Evolutionary conservation across 2,329 filamentous ascomycete species (phyloP), one percentile per base, ranked within the genome.

Genomic region (Aureobasidium pullulans): DNA sequence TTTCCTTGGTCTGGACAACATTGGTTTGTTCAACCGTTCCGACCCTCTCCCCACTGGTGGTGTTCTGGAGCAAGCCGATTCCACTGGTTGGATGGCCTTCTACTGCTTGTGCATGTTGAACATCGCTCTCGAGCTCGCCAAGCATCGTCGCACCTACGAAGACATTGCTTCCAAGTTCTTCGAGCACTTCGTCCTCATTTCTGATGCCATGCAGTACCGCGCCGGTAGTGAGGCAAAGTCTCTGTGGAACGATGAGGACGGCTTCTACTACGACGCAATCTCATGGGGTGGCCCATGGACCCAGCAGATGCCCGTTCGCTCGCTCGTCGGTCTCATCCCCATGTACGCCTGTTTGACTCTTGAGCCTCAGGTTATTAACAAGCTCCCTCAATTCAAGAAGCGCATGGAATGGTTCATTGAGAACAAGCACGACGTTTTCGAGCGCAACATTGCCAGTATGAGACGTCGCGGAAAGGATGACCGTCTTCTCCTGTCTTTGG

Each of bases 51-150:
- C 93, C 0, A 97, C 94, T 0, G 93, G 93, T 34, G 93, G 94
- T 74, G 87, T 91, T 2, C 83, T 97, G 8, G 93, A 97, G 74
- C 93, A 97, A 76, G 94, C 94, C 16, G 93, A 97, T 79, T 96
- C 91, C 71, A 97, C 93, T 9, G 93, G 93, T 34, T 97, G 93
- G 93, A 97, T 97, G 93, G 93, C 90, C 9, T 97, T 97, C 73
- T 97, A 96, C 78, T 96, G 88, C 69, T 77, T 97, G 63, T 91
- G 86, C 76, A 97, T 97, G 93, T 81, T 97, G 69, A 97, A 97
- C 75, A 97, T 97, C 69, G 87, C 92, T 13, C 82, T 97, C 11
- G 94, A 97, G 76, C 81, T 97, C 65, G 92, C 93, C 61, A 97
- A 97, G 77, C 90, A 96, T 72, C 87, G 94, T 47, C 87, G 92